phyloP scores from a whole-genome alignment of 352 stramenopile species.

The Hyaloperonospora arabidopsidis region DNA sequence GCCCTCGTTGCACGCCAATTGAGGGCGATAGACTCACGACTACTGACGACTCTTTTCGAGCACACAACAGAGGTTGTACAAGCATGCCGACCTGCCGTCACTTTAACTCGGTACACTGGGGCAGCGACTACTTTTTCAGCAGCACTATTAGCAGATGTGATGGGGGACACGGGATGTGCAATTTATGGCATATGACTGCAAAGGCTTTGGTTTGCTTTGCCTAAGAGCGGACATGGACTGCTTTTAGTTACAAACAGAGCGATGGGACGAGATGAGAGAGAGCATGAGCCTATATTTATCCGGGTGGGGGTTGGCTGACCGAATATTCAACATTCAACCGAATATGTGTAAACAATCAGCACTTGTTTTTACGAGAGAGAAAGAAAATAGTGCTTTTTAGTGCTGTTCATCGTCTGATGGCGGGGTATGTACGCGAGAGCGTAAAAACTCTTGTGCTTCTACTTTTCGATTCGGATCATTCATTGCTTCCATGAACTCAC shows the following conservation, averaged over 20 bases:
- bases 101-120: conserved; percentile 8
- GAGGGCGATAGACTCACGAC: conserved; percentile 13
- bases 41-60: conserved; percentile 34
- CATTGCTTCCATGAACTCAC: conserved; percentile 80
- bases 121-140: conserved; percentile 13
- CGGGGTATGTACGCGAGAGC: conserved; percentile 43
- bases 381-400: background rate
- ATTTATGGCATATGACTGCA: too few species aligned
- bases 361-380: too few species aligned
- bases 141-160: conserved; percentile 20
- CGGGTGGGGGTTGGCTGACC: conserved; percentile 16
- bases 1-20: background rate
- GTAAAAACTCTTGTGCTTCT: conserved; percentile 70
- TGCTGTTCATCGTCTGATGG: conserved; percentile 11
- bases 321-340: conserved; percentile 19
- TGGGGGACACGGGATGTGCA: background rate
- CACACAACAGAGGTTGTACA: conserved; percentile 41
- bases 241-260: background rate
- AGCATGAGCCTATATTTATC: conserved; percentile 30
- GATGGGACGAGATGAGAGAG: background rate
- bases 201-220: too few species aligned
- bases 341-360: too few species aligned
- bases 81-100: conserved; percentile 28
- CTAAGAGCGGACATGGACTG: too few species aligned
- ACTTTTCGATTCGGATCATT: conserved; percentile 66